Percentiles rank a stretch among this genome's conserved stretches.
Conservation (phyloP, 495 filamentous ascomycete genomes). For the Talaromyces proteolyticus region DNA sequence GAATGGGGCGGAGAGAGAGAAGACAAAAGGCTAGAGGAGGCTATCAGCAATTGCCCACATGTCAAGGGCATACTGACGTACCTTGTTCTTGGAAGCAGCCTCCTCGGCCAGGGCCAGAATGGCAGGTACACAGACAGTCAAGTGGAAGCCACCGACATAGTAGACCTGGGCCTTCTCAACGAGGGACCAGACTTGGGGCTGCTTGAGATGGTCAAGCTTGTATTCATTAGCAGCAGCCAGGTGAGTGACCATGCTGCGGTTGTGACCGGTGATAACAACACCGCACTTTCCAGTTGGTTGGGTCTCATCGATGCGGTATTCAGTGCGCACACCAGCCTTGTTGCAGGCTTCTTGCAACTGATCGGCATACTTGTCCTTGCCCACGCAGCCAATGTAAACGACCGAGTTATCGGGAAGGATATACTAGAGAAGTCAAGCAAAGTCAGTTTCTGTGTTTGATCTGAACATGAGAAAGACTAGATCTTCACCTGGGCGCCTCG, state of each 20-base stretch:
- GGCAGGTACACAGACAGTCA: slow-evolving; percentile 85
- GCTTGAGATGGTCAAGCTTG: slow-evolving; percentile 88
- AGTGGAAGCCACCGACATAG: slow-evolving; percentile 90
- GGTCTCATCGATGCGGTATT: slow-evolving; percentile 83
- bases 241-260: slow-evolving; percentile 91
- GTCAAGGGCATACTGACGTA: no score
- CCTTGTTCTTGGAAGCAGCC: slow-evolving; percentile 82
- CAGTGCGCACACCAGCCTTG: slow-evolving; percentile 79
- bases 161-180: slow-evolving; percentile 82
- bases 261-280: slow-evolving; percentile 92
- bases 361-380: slow-evolving; percentile 84
- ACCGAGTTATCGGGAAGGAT: slow-evolving; percentile 80
- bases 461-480: not conserved
- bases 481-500: slow-evolving; percentile 74
- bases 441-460: not conserved
- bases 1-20: slow-evolving; percentile 91
- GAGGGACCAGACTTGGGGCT: slow-evolving; percentile 81
- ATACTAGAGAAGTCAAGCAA: slow-evolving; percentile 51
- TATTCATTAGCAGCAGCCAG: slow-evolving; percentile 96
- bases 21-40: slow-evolving; percentile 60
- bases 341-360: slow-evolving; percentile 74
- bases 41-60: not conserved
- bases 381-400: slow-evolving; percentile 89
- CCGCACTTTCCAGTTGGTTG: slow-evolving; percentile 88
- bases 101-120: slow-evolving; percentile 84